Evolutionary conservation across 2,329 filamentous ascomycete genomes (phyloP).

Genomic region (Coleophoma crateriformis): DNA sequence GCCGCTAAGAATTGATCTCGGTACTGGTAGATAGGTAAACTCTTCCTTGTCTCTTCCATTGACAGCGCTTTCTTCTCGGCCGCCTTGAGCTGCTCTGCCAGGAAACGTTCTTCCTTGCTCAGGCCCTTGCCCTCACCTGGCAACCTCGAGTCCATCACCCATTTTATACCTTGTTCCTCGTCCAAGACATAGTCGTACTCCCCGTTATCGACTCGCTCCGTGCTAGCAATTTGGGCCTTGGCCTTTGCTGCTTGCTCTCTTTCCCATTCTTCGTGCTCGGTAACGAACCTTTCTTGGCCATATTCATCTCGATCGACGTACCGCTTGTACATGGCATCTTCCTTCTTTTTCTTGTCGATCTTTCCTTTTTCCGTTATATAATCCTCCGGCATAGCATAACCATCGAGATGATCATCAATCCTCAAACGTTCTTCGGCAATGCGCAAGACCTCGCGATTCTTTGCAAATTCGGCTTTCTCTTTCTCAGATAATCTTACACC

Average conservation of each 20-base stretch:
- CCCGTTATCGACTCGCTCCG: slow-evolving; percentile 70
- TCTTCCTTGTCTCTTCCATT: slow-evolving; percentile 89
- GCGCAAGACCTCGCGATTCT: slow-evolving; percentile 76
- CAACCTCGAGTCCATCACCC: slow-evolving; percentile 68
- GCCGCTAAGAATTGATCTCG: slow-evolving; percentile 83
- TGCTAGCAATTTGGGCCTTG: slow-evolving; percentile 73
- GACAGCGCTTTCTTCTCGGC: slow-evolving; percentile 83
- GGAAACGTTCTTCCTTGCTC: slow-evolving; percentile 71
- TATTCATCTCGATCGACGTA: slow-evolving; percentile 85
- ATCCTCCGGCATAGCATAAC: slow-evolving; percentile 89
- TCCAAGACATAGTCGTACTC: slow-evolving; percentile 95
- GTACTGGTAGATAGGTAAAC: slow-evolving; percentile 83
- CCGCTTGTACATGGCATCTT: slow-evolving; percentile 83
- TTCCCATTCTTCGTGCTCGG: slow-evolving; percentile 96
- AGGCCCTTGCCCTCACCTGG: slow-evolving; percentile 66
- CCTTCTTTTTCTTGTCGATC: slow-evolving; percentile 79
- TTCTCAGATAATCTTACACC: slow-evolving; percentile 68
- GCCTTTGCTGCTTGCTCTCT: slow-evolving; percentile 78
- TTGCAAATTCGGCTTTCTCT: slow-evolving; percentile 83
- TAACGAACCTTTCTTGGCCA: slow-evolving; percentile 83
- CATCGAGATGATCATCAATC: slow-evolving; percentile 89
- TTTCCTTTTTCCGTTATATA: slow-evolving; percentile 94
- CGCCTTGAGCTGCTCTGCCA: slow-evolving; percentile 78
- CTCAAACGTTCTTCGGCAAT: slow-evolving; percentile 78
- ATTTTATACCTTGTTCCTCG: slow-evolving; percentile 80